phyloP scores from a whole-genome alignment of 2,329 filamentous ascomycete genomes.

The Phoma sp. region DNA sequence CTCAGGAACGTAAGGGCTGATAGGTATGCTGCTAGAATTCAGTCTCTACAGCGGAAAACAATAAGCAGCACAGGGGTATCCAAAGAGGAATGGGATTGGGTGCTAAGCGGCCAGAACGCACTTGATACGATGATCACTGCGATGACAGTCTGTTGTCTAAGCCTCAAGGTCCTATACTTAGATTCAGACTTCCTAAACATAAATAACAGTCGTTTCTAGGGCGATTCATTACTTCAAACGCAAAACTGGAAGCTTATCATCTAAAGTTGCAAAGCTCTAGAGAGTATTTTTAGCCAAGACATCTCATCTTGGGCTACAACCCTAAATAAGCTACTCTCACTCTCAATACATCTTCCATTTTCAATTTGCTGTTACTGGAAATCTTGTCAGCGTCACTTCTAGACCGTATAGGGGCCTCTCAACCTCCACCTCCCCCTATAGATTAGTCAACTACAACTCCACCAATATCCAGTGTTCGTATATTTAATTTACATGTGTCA shows the following conservation, averaged over 20 bases:
- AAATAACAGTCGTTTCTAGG: conserved; percentile 2
- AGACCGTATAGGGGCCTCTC: not conserved
- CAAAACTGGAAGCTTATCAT: not conserved
- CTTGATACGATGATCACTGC: conserved; percentile 1
- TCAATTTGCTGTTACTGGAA: conserved; percentile 5
- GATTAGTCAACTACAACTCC: conserved; percentile 2
- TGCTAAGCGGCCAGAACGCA: not conserved
- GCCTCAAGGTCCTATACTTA: conserved; percentile 2
- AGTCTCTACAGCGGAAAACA: not conserved
- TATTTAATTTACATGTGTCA: not conserved
- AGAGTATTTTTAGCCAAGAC: not conserved
- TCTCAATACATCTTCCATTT: conserved; percentile 10
- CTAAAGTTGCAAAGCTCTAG: not conserved
- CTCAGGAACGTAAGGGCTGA: conserved; percentile 1
- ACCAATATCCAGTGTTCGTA: not conserved
- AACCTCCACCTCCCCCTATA: not conserved
- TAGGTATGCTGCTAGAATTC: not conserved
- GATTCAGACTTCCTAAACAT: conserved; percentile 5
- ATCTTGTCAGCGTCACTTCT: conserved; percentile 3
- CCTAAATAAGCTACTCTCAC: not conserved
- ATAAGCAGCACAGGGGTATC: not conserved
- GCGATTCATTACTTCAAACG: not conserved
- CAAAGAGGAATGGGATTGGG: not conserved
- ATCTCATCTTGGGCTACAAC: not conserved
- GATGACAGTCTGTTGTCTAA: conserved; percentile 6